Percentiles rank a stretch among this genome's conserved stretches.
Conservation (phyloP, 441 rosid species). For the Pelargonium australe region DNA sequence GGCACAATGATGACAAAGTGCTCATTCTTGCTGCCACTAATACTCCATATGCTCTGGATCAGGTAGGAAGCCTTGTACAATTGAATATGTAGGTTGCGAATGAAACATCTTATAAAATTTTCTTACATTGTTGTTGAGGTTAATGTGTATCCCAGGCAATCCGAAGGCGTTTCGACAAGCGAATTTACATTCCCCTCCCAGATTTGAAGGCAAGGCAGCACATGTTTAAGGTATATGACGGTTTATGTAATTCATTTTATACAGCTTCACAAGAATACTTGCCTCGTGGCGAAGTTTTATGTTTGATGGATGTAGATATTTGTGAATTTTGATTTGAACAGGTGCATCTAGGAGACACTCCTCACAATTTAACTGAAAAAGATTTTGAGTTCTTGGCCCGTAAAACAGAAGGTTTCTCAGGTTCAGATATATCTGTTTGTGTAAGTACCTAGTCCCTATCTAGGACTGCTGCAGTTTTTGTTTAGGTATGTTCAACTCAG, state of each 20-base stretch:
- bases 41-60: slow-evolving; percentile 1
- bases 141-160: background rate
- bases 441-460: background rate
- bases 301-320: background rate
- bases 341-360: slow-evolving; percentile 6
- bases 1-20: slow-evolving; percentile 2
- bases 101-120: background rate
- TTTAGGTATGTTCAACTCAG: background rate
- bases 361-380: background rate
- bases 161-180: slow-evolving; percentile 2
- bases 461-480: background rate
- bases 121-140: background rate
- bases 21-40: slow-evolving; percentile 3
- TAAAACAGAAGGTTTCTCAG: slow-evolving; percentile 1
- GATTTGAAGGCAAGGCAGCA: slow-evolving; percentile 1
- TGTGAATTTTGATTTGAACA: background rate
- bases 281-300: background rate
- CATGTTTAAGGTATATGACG: background rate
- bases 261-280: background rate
- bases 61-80: background rate
- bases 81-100: background rate
- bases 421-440: slow-evolving; percentile 3
- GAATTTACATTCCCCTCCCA: slow-evolving; percentile 1
- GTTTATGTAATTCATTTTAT: background rate
- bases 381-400: slow-evolving; percentile 1